A percentile compares a stretch with the other conserved stretches of the same genome.
Conservation (phyloP, 306 rosid species). For the Hippophae rhamnoides region DNA sequence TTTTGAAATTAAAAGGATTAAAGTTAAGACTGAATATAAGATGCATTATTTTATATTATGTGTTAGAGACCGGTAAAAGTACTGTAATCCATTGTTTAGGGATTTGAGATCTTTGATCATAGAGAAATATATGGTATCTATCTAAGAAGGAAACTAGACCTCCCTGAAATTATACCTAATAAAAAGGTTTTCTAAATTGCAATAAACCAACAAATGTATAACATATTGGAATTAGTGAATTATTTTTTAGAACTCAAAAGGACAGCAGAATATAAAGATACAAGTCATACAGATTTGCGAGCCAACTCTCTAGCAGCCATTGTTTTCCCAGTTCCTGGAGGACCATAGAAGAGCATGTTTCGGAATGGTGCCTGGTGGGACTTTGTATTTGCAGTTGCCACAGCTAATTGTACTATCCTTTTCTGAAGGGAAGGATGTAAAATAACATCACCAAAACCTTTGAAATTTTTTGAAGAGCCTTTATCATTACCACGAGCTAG, state of each 20-base stretch:
- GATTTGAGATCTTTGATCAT: too few relatives aligned
- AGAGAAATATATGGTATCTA: too few relatives aligned
- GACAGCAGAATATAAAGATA: conserved; percentile 8
- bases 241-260: background rate
- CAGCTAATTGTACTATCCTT: conserved; percentile 76
- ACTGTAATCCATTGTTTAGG: too few relatives aligned
- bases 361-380: conserved; percentile 95
- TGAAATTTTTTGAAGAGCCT: conserved; percentile 41
- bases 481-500: conserved; percentile 25
- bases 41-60: too few relatives aligned
- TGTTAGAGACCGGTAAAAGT: too few relatives aligned
- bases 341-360: conserved; percentile 94
- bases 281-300: conserved; percentile 65
- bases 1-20: too few relatives aligned
- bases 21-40: too few relatives aligned
- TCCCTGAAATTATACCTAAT: too few relatives aligned
- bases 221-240: too few relatives aligned
- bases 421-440: conserved; percentile 80
- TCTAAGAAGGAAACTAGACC: too few relatives aligned
- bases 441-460: conserved; percentile 83
- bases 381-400: conserved; percentile 92
- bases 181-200: too few relatives aligned
- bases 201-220: too few relatives aligned
- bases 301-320: conserved; percentile 99
- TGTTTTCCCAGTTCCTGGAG: conserved; percentile 99